These are phyloP conservation scores for Geosmithia putterillii DNA, from an alignment of 2,329 filamentous ascomycete genomes.

Conservation along the genomic window DNA sequence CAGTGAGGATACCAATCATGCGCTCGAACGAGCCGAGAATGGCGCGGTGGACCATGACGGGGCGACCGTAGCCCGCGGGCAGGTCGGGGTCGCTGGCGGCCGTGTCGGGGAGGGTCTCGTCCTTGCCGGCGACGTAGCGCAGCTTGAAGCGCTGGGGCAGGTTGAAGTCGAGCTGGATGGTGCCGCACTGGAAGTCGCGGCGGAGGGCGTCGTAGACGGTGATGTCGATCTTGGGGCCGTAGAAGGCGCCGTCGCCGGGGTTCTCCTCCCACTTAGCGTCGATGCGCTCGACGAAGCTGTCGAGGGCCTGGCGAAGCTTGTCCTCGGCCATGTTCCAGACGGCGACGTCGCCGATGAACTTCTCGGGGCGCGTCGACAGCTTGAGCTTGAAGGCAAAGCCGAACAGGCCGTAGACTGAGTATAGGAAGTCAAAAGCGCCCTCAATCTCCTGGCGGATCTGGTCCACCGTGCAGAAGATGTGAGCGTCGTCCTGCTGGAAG, in stretches of 20 bases:
- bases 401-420: constrained; percentile 55
- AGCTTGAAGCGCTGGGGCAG: constrained; percentile 37
- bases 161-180: constrained; percentile 90
- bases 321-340: constrained; percentile 85
- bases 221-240: constrained; percentile 97
- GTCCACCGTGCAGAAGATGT: constrained; percentile 67
- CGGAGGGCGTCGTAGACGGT: constrained; percentile 80
- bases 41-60: constrained; percentile 79
- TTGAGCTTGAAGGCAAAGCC: constrained; percentile 74
- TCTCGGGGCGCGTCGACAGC: constrained; percentile 81
- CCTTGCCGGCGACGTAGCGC: constrained; percentile 38
- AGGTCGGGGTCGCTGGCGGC: constrained; percentile 36
- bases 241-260: constrained; percentile 92
- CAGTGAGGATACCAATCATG: constrained; percentile 63
- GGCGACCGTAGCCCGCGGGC: constrained; percentile 60
- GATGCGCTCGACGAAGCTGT: constrained; percentile 53
- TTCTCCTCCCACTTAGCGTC: constrained; percentile 78
- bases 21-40: constrained; percentile 60
- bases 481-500: constrained; percentile 93
- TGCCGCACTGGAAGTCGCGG: constrained; percentile 51
- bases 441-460: constrained; percentile 45
- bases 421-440: constrained; percentile 77
- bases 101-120: constrained; percentile 23
- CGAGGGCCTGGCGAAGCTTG: constrained; percentile 66
- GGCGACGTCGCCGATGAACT: constrained; percentile 73